Base-by-base conservation (phyloP, 1,284 basidiomycete genomes). In the Schizopora paradoxa region DNA sequence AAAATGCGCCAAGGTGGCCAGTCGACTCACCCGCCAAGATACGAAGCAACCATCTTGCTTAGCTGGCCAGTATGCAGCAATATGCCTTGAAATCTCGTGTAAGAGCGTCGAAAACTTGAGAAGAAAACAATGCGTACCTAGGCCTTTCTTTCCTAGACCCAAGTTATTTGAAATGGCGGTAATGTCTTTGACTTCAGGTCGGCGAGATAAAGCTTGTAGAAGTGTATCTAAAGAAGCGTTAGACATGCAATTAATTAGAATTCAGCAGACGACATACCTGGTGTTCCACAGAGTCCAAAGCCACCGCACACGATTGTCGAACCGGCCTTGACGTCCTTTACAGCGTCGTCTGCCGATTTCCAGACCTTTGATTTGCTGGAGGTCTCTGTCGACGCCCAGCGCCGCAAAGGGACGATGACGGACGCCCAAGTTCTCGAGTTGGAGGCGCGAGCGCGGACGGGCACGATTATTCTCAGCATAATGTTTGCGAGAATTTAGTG, bases 101-200 rank as follows among this genome's bases (percentile, higher is more conserved):
- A 37, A 16, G 2, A 19, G 14, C 32, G 29, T n/a, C 3, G 41
- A 33, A 11, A n/a, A 33, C 35, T 31, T 7, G 2, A 23, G 43
- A 39, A 48, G 23, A 49, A 23, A 38, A 16, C 40, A 16, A 4
- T 31, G 61, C 76, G 56, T 56, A 88, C 91, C 91, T 31, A 96
- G 74, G 36, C 91, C 91, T 28, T 72, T 77, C 51, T 86, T 76
- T 28, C 79, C 81, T 22, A 79, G 73, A n/a, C 92, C 92, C 33
- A 88, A 87, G 67, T 96, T 95, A 65, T 96, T 96, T 11, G 91
- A 93, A 29, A 94, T 85, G 35, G 83, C 89, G 13, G 83, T 93
- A 40, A 96, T 67, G 54, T 82, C 72, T 34, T 64, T 68, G 23
- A 95, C 76, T 38, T 91, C 85, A 48, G 75, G 76, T 45, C 88